phyloP scores from a whole-genome alignment of 78 protist genomes.

The Bigelowiella natans region DNA sequence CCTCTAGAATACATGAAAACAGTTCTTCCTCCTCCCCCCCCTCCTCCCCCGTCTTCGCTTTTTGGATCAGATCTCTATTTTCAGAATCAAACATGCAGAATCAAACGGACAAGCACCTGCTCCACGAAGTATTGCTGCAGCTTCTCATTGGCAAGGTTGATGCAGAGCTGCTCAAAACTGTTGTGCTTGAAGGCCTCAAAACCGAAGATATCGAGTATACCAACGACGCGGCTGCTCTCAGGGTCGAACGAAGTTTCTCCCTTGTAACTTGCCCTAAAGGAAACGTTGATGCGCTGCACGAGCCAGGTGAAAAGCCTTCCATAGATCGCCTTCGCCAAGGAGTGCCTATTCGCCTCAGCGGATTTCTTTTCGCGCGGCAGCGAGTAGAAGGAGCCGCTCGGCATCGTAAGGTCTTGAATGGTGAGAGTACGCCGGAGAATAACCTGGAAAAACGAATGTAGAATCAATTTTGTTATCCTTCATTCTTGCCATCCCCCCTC shows the following conservation, averaged over 20 bases:
- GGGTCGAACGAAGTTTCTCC: background rate
- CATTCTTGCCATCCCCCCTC: too few species aligned
- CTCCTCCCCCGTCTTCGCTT: too few species aligned
- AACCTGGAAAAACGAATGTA: too few species aligned
- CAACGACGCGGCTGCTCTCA: background rate
- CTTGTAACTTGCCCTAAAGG: background rate
- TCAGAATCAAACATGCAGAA: too few species aligned
- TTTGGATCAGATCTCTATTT: too few species aligned
- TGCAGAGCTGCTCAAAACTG: slow-evolving; percentile 41
- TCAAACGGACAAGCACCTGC: background rate
- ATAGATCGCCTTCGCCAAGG: background rate
- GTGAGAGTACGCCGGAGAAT: background rate
- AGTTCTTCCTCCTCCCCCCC: too few species aligned
- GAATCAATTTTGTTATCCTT: too few species aligned
- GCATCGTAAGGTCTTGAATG: background rate
- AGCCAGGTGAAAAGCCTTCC: background rate
- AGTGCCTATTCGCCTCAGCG: background rate
- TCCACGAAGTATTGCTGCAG: slow-evolving; percentile 84
- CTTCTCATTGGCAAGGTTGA: slow-evolving; percentile 90
- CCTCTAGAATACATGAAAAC: too few species aligned
- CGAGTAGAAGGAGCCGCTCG: background rate
- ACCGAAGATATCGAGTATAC: background rate
- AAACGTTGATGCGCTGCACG: background rate
- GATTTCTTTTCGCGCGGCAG: background rate
- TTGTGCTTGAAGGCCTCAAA: slow-evolving; percentile 69